Evolutionary conservation across 1,284 basidiomycete genomes (phyloP).

Genomic region (Golubevia pallescens): DNA sequence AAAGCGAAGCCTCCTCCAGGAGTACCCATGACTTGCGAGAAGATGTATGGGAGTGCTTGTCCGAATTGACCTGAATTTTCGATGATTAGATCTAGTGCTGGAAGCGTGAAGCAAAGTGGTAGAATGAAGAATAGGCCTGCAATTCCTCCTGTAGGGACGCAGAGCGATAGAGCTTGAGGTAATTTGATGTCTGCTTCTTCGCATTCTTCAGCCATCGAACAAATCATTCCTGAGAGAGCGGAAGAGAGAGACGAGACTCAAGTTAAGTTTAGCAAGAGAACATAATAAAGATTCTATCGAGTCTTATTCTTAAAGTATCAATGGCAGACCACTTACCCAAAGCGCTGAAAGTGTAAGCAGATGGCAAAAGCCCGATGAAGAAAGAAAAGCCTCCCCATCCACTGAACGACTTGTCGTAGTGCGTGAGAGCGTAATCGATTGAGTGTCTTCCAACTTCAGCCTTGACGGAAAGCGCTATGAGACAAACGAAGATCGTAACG

Average conservation of each 20-base stretch:
- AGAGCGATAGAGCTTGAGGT: constrained; percentile 8
- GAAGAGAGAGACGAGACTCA: not conserved
- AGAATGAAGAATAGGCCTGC: constrained; percentile 17
- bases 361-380: constrained; percentile 4
- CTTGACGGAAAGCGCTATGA: constrained; percentile 13
- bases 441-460: constrained; percentile 12
- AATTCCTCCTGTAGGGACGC: constrained; percentile 10
- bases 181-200: constrained; percentile 4
- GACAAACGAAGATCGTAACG: constrained; percentile 9
- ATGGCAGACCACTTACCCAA: constrained; percentile 2
- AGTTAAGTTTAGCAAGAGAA: not conserved
- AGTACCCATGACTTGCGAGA: constrained; percentile 10
- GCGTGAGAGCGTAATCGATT: constrained; percentile 5
- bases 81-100: constrained; percentile 9
- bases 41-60: constrained; percentile 20
- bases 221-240: constrained; percentile 10
- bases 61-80: constrained; percentile 9
- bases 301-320: too few relatives aligned
- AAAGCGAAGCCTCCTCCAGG: constrained; percentile 16
- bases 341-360: constrained; percentile 4
- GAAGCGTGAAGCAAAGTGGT: constrained; percentile 13
- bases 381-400: constrained; percentile 17
- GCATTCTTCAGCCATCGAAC: constrained; percentile 16
- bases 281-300: too few relatives aligned
- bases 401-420: constrained; percentile 10